Evolutionary conservation across 192 early-diverging fungal genomes (phyloP).

Genomic region (Coemansia sp.): DNA sequence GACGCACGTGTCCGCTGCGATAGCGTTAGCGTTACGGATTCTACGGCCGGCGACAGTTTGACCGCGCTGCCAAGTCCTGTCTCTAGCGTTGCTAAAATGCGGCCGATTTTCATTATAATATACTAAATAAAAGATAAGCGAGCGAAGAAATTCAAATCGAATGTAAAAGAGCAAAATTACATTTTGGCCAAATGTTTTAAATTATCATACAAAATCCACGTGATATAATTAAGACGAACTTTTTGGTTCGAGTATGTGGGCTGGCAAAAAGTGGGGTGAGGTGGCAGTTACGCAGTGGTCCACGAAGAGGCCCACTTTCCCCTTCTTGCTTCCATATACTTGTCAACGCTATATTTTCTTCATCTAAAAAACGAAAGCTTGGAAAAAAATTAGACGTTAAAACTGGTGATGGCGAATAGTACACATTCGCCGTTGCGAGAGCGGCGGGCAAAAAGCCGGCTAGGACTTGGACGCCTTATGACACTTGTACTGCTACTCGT

Average conservation of each 20-base stretch:
- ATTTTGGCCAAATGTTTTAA: not conserved
- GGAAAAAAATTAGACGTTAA: not conserved
- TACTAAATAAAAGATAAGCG: not conserved
- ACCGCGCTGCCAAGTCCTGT: slow-evolving; percentile 38
- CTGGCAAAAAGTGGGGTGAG: not conserved
- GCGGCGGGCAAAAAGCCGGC: not conserved
- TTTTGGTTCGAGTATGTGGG: not conserved
- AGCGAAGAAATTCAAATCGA: not conserved
- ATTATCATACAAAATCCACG: not conserved
- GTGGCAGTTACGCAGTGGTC: slow-evolving; percentile 1
- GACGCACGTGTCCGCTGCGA: slow-evolving; percentile 54
- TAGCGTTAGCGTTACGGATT: slow-evolving; percentile 48
- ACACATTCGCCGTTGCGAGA: not conserved
- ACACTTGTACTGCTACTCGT: slow-evolving; percentile 14
- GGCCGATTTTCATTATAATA: slow-evolving; percentile 45
- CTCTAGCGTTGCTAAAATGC: slow-evolving; percentile 44
- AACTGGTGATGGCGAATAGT: not conserved
- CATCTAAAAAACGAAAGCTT: not conserved
- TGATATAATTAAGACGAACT: not conserved
- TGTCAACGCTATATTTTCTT: not conserved
- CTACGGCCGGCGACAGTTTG: slow-evolving; percentile 42
- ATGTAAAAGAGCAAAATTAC: not conserved
- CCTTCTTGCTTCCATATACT: not conserved
- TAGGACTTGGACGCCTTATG: not conserved
- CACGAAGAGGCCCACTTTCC: not conserved